These are phyloP conservation scores for Enteropsectra breve DNA, from an alignment of 371 early-diverging fungal genomes.

Conservation along the genomic window DNA sequence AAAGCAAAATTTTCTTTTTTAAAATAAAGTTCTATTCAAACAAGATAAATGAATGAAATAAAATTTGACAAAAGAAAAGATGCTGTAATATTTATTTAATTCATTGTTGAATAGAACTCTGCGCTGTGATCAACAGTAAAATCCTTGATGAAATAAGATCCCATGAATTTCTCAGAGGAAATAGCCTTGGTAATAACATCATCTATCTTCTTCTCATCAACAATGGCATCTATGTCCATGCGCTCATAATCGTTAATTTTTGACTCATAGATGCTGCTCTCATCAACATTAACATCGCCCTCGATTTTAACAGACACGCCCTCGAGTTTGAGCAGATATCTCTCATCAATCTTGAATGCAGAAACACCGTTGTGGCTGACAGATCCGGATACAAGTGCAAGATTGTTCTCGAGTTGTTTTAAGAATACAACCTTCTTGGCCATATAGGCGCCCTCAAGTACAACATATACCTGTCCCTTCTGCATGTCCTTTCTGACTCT, in stretches of 20 bases:
- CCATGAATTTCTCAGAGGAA: conserved; percentile 34
- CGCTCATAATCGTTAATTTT: conserved; percentile 23
- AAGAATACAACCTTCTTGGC: conserved; percentile 46
- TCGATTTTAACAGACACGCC: conserved; percentile 23
- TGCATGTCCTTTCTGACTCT: conserved; percentile 42
- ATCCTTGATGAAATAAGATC: conserved; percentile 38
- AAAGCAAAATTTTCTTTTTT: no score
- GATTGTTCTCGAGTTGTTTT: conserved; percentile 38
- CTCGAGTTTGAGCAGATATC: conserved; percentile 47
- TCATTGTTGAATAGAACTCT: conserved; percentile 47
- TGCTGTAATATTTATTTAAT: conserved; percentile 41
- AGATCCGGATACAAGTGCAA: conserved; percentile 46
- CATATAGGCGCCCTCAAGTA: conserved; percentile 54
- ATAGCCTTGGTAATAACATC: conserved; percentile 31
- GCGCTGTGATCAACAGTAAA: conserved; percentile 42
- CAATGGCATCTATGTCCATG: conserved; percentile 34
- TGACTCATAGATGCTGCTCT: conserved; percentile 9
- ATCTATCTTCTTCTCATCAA: conserved; percentile 27
- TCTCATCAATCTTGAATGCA: conserved; percentile 56
- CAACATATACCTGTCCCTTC: conserved; percentile 51
- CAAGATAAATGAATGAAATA: conserved; percentile 8
- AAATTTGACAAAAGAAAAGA: conserved; percentile 3
- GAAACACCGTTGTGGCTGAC: conserved; percentile 39
- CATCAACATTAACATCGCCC: conserved; percentile 14
- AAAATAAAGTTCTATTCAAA: no score